A percentile compares a stretch with the other conserved stretches of the same genome.
phyloP scores from a whole-genome alignment of 73 alveolate species.

The Breviolum minutum region DNA sequence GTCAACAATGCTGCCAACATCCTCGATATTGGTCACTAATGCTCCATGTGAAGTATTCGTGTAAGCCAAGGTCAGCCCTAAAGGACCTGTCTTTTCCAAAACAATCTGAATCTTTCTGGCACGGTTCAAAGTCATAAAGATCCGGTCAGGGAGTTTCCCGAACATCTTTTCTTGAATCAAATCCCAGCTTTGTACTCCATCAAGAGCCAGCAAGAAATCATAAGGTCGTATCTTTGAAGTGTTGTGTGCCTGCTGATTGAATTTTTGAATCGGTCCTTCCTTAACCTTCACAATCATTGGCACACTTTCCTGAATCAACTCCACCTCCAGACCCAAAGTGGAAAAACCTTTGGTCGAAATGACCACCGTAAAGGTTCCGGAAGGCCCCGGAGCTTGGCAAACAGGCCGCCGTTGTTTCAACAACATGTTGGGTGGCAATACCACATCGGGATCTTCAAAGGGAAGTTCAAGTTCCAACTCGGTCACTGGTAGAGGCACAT shows the following conservation, averaged over 20 bases:
- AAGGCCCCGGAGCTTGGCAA: too few species aligned
- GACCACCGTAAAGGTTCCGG: not conserved
- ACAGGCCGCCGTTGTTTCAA: too few species aligned
- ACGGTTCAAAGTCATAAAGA: not conserved
- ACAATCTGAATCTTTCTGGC: not conserved
- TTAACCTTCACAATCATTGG: not conserved
- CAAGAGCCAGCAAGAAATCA: not conserved
- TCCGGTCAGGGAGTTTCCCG: not conserved
- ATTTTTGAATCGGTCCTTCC: not conserved
- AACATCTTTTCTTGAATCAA: not conserved
- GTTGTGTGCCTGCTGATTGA: too few species aligned
- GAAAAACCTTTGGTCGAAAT: not conserved
- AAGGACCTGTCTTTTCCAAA: not conserved
- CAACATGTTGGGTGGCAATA: too few species aligned
- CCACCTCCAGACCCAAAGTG: slow-evolving; percentile 21
- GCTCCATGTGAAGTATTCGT: not conserved
- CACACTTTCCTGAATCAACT: not conserved
- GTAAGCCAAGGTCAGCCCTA: not conserved
- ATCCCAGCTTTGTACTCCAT: not conserved
- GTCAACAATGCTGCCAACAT: not conserved
- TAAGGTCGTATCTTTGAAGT: not conserved
- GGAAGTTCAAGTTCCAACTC: too few species aligned
- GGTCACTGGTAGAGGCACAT: too few species aligned
- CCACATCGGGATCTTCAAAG: too few species aligned
- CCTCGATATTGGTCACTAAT: not conserved